phyloP scores from a whole-genome alignment of 148 eudicot species.

The Silene latifolia region DNA sequence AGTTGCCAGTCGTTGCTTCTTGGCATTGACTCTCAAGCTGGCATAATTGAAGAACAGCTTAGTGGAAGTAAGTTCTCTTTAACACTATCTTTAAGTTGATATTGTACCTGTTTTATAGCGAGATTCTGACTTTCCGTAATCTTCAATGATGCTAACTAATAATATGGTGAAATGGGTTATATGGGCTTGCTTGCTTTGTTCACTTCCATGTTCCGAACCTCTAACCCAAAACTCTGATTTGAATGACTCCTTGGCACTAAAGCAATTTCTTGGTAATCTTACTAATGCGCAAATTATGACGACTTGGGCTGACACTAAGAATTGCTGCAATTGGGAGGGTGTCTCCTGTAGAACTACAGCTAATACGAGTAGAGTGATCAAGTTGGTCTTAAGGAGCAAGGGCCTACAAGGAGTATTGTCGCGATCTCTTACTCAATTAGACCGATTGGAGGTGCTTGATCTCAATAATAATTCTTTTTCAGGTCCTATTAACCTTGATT shows the following conservation, averaged over 20 bases:
- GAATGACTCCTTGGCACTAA: constrained; percentile 54
- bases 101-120: too few relatives aligned
- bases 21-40: too few relatives aligned
- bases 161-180: not conserved
- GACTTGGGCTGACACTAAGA: constrained; percentile 35
- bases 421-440: constrained; percentile 44
- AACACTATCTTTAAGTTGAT: too few relatives aligned
- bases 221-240: constrained; percentile 45
- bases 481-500: too few relatives aligned
- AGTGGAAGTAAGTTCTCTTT: too few relatives aligned
- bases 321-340: constrained; percentile 82
- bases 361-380: constrained; percentile 36
- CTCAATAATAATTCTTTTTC: too few relatives aligned
- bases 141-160: too few relatives aligned
- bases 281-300: constrained; percentile 43
- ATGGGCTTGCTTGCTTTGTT: not conserved
- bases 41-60: too few relatives aligned
- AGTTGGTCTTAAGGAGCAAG: constrained; percentile 38
- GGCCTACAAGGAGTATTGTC: constrained; percentile 61
- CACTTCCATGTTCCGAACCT: constrained; percentile 34
- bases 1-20: too few relatives aligned
- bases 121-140: too few relatives aligned
- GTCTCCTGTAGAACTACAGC: constrained; percentile 40
- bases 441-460: constrained; percentile 22
- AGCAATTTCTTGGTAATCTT: constrained; percentile 62